A percentile compares a stretch with the other conserved stretches of the same genome.
phyloP scores from a whole-genome alignment of 305 asterid species.

The Solanum hybrid region DNA sequence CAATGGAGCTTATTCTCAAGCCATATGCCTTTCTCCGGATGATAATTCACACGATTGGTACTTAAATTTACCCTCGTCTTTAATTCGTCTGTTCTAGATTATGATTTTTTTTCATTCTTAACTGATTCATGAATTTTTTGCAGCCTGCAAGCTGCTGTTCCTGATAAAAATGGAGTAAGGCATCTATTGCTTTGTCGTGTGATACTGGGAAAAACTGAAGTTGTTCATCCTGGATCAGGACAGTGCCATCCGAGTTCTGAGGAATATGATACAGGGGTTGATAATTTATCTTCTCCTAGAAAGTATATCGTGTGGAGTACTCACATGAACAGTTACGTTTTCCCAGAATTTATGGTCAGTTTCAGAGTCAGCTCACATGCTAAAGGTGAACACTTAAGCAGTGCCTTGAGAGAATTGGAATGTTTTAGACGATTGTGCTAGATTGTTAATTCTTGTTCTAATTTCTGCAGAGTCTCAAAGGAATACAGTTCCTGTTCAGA shows the following conservation, averaged over 20 bases:
- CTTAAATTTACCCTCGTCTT: not conserved
- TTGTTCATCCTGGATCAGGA: conserved; percentile 35
- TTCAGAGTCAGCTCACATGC: conserved; percentile 4
- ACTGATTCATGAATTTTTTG: not conserved
- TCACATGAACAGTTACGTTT: conserved; percentile 21
- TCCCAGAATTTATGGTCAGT: conserved; percentile 30
- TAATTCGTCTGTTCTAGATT: not conserved
- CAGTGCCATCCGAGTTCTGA: conserved; percentile 47
- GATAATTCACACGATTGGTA: conserved; percentile 40
- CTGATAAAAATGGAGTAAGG: conserved; percentile 23
- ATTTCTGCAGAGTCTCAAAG: conserved; percentile 17
- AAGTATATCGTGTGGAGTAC: conserved; percentile 30
- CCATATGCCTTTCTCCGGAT: conserved; percentile 45
- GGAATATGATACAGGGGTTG: conserved; percentile 53
- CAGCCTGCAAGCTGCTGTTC: conserved; percentile 20
- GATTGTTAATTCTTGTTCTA: not conserved
- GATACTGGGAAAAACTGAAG: conserved; percentile 53
- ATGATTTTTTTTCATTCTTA: not conserved
- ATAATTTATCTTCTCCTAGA: conserved; percentile 17
- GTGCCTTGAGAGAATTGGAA: not conserved
- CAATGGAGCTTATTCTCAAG: conserved; percentile 22
- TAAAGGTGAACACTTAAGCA: conserved; percentile 6
- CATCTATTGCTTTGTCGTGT: conserved; percentile 65
- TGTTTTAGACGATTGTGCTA: not conserved
- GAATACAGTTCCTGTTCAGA: conserved; percentile 4